Base-by-base conservation (phyloP, 2,329 filamentous ascomycete species). In the Epichloe brachyelytri region DNA sequence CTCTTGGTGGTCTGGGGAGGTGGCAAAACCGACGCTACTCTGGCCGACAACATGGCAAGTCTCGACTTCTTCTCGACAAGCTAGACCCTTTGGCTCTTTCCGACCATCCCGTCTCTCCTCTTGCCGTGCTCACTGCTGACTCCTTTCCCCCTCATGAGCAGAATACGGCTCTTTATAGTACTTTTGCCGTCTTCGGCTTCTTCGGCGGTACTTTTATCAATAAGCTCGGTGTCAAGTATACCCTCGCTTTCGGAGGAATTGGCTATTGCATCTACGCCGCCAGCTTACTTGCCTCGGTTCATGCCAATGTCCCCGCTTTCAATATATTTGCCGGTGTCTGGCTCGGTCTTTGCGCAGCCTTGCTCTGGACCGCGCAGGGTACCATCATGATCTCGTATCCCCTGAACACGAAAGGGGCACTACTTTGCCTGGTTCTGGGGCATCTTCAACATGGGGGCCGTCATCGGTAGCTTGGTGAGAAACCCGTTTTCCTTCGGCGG, bases 361-460 rank as follows among this genome's bases (percentile, higher is more conserved):
- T 91, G 39, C 74, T 93, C 38, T 93, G 87, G 87, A 84, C 83
- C 36, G 87, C 85, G 1, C 86, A 91, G 68, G 86, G 87, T 53
- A 82, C 85, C 53, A 87, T 91, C 62, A 90, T 91, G 84, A 91
- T 95, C 80, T 82, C 86, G 40, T 95, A 95, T 65, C 89, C 89
- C 2, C 74, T 19, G 90, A 95, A 69, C 68, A 79, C 36, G 79
- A 80, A 56, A 95, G 95, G 74, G 90, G 90, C 82, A 83, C 53
- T 95, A 89, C 66, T 95, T 95, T 65, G 86, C 86, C 54, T 83
- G 82, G 72, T 95, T 95, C 71, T 95, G 90, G 90, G 82, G 89
- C 65, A 94, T 96, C 62, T 96, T 95, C 76, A 95, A 95, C 68
- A 68, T 90, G 53, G 90, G 90, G 59, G 89, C 83, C 60, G 89